Conservation (phyloP, 257 asterid genomes). For the Solanum tarapatanum region DNA sequence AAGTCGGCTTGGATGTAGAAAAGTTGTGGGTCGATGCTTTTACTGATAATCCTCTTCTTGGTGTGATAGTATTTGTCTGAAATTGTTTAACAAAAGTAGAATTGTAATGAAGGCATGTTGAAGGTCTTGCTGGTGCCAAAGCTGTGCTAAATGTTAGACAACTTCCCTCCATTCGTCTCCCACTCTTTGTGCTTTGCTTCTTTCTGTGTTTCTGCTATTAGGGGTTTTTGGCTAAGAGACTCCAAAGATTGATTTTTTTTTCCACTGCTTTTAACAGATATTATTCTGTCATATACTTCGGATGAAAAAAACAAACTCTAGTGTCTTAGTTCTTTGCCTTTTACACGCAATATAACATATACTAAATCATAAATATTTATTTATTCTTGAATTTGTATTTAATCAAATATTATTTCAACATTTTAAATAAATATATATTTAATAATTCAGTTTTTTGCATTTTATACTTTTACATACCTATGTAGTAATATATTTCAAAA, state of each 20-base stretch:
- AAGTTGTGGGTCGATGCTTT: conserved; percentile 29
- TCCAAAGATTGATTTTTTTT: background rate
- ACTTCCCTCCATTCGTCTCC: conserved; percentile 18
- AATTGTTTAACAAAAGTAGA: background rate
- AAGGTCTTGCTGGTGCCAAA: background rate
- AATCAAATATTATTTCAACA: too few relatives aligned
- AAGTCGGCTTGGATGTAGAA: conserved; percentile 2
- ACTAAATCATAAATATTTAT: too few relatives aligned
- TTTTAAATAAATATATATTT: too few relatives aligned
- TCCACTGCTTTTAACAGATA: background rate
- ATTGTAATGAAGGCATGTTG: conserved; percentile 8
- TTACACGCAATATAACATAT: background rate
- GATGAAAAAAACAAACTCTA: background rate
- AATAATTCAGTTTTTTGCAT: background rate
- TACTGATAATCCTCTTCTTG: conserved; percentile 12
- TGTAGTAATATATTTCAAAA: background rate
- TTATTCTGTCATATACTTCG: background rate
- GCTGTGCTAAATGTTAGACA: conserved; percentile 26
- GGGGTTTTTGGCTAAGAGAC: background rate
- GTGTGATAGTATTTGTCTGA: background rate
- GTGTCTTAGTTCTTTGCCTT: background rate
- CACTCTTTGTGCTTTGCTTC: background rate
- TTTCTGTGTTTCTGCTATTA: background rate
- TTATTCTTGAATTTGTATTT: too few relatives aligned
- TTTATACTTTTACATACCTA: background rate